Base-by-base conservation (phyloP, 306 rosid species). In the Cicer yamashitae region DNA sequence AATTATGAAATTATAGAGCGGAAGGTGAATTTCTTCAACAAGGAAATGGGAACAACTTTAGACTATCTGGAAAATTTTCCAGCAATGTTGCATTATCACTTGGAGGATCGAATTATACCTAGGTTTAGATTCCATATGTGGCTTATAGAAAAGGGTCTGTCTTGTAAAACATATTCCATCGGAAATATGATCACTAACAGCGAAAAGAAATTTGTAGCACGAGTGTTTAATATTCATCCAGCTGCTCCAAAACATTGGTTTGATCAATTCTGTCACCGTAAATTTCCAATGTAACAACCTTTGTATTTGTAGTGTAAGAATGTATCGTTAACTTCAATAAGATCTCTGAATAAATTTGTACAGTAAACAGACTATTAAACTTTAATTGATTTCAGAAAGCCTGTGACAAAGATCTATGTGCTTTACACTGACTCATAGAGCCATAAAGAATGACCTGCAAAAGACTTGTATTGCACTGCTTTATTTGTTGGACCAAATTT, bases 181-280 rank as follows among this genome's bases (percentile, higher is more conserved):
- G 77, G 82, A 40, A 88, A 82, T 82, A 57, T 88, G 79, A 66
- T 83, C 69, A 82, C 85, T 10, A 80, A 84, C 43, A 83, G 83
- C 50, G 84, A 88, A 77, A 86, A 82, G 83, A 58, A 40, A 6
- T 90, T 86, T 69, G 69, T 90, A 17, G 60, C 79, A 6, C 82
- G 84, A 15, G 82, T 78, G 30, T 82, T 10, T 44, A 71, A 70
- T 57, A 80, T 88, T 68, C 96, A 90, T 50, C 90, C 93, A 0
- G 91, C 89, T 72, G 91, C 88, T 77, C 87, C 84, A 70, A 90
- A 90, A 81, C 87, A 81, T 43, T 90, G 89, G 92, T 76, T 87
- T 5, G 91, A 90, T 79, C 50, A 83, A 60, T 84, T 79, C 77
- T 80, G 73, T 66, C 20, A 13, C 58, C 48, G 65, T 70, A 66